Percentiles rank a stretch among this genome's conserved stretches.
Evolutionary conservation across 2,329 filamentous ascomycete species (phyloP).

Genomic region (Chaetomium sp.): DNA sequence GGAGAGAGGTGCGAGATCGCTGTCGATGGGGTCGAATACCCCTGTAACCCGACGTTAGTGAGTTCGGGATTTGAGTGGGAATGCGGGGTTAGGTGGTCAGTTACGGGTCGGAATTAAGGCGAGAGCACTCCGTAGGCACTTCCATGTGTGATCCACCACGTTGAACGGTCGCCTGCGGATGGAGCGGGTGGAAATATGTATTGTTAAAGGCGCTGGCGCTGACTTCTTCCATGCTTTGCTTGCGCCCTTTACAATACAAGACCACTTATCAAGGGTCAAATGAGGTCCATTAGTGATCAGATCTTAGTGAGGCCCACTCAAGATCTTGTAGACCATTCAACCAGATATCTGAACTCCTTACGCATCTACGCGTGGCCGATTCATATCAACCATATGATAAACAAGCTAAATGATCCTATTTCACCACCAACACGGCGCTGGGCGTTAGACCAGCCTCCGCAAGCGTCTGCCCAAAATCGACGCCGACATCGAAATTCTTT

Average conservation of each 20-base stretch:
- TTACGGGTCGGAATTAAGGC: not conserved
- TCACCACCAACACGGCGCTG: slow-evolving; percentile 83
- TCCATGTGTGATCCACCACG: no score
- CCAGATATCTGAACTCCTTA: not conserved
- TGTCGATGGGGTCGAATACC: not conserved
- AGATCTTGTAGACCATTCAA: not conserved
- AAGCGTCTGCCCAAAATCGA: slow-evolving; percentile 85
- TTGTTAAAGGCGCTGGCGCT: slow-evolving; percentile 6
- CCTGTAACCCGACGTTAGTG: not conserved
- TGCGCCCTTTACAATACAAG: slow-evolving; percentile 13
- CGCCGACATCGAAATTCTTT: slow-evolving; percentile 70
- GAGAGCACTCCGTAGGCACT: no score
- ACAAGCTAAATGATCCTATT: slow-evolving; percentile 43
- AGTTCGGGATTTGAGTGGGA: slow-evolving; percentile 5
- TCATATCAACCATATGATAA: not conserved
- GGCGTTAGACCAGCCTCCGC: slow-evolving; percentile 91
- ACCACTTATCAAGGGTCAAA: no score
- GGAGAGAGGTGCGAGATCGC: slow-evolving; percentile 12
- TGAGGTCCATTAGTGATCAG: not conserved
- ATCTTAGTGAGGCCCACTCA: not conserved
- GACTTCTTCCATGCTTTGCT: not conserved
- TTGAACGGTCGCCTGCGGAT: no score
- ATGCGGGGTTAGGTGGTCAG: slow-evolving; percentile 19
- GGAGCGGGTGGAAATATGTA: not conserved
- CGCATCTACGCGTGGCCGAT: not conserved